These are phyloP conservation scores for Plenodomus lindquistii DNA, from an alignment of 2,329 filamentous ascomycete genomes.

Conservation along the genomic window DNA sequence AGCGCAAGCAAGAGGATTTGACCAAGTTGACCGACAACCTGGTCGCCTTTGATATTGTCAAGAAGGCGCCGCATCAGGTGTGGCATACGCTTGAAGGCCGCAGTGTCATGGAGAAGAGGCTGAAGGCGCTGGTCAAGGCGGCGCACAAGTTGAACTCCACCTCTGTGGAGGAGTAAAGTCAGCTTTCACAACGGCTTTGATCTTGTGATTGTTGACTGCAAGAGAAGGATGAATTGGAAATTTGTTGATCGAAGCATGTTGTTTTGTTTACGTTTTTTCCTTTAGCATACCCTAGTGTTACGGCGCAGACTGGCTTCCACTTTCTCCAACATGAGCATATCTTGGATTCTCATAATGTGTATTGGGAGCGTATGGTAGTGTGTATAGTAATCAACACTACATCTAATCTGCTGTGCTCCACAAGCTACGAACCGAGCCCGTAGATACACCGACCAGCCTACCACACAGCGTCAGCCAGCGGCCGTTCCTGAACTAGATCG, in stretches of 20 bases:
- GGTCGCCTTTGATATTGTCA: conserved; percentile 82
- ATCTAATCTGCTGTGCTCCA: no score
- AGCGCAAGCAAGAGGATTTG: conserved; percentile 81
- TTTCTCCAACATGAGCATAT: neutral
- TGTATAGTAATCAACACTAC: no score
- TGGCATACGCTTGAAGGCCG: conserved; percentile 78
- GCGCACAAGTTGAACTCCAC: conserved; percentile 18
- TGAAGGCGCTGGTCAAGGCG: conserved; percentile 67
- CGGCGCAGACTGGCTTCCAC: neutral
- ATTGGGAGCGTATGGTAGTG: no score
- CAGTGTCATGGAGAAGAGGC: conserved; percentile 74
- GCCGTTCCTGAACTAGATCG: no score
- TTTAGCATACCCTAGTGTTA: conserved; percentile 13
- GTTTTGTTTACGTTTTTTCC: neutral
- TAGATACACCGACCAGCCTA: no score
- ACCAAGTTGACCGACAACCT: conserved; percentile 79
- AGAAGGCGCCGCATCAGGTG: conserved; percentile 81
- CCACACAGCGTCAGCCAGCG: no score
- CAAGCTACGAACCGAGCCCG: no score
- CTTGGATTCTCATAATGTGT: neutral
- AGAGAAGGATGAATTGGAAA: neutral
- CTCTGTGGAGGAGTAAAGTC: conserved; percentile 1
- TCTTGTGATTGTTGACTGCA: neutral
- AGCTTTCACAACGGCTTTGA: neutral
- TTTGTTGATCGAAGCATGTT: neutral